These are phyloP conservation scores for Botrytis medusae DNA, from an alignment of 2,329 filamentous ascomycete genomes.

Conservation along the genomic window DNA sequence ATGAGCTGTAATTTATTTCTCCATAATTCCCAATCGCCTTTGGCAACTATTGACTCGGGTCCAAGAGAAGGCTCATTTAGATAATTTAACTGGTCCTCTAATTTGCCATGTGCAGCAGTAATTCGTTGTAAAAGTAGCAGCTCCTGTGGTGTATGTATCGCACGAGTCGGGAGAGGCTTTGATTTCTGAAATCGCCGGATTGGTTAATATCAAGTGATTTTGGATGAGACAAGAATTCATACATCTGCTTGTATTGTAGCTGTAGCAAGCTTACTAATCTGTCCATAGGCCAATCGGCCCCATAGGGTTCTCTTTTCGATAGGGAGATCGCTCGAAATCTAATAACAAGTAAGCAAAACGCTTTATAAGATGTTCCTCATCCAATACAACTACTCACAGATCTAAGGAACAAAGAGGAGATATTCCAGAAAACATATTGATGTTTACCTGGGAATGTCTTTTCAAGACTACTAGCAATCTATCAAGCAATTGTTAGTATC, in stretches of 20 bases:
- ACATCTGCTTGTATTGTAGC: conserved; percentile 37
- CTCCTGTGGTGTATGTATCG: conserved; percentile 41
- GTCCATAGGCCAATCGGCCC: conserved; percentile 34
- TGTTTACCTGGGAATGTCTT: conserved; percentile 39
- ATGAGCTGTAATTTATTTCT: conserved; percentile 36
- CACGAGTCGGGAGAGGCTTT: conserved; percentile 35
- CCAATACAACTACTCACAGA: conserved; percentile 32
- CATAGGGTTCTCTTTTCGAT: conserved; percentile 36
- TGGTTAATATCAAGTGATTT: conserved; percentile 10
- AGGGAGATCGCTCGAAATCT: conserved; percentile 34
- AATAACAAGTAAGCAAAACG: conserved; percentile 22
- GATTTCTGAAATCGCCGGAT: conserved; percentile 28
- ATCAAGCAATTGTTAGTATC: conserved; percentile 9
- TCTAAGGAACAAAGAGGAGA: conserved; percentile 38
- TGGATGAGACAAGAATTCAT: conserved; percentile 23
- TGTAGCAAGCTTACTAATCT: conserved; percentile 38
- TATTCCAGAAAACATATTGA: conserved; percentile 40
- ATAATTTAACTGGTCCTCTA: conserved; percentile 35
- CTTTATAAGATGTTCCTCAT: background rate
- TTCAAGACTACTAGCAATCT: conserved; percentile 41
- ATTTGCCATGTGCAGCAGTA: conserved; percentile 31
- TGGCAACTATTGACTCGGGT: conserved; percentile 38
- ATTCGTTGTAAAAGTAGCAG: conserved; percentile 38
- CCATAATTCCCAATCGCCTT: conserved; percentile 41
- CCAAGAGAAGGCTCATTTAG: conserved; percentile 37